Conservation (phyloP, 768 basidiomycete species). For the Gelatoporia subvermispora region DNA sequence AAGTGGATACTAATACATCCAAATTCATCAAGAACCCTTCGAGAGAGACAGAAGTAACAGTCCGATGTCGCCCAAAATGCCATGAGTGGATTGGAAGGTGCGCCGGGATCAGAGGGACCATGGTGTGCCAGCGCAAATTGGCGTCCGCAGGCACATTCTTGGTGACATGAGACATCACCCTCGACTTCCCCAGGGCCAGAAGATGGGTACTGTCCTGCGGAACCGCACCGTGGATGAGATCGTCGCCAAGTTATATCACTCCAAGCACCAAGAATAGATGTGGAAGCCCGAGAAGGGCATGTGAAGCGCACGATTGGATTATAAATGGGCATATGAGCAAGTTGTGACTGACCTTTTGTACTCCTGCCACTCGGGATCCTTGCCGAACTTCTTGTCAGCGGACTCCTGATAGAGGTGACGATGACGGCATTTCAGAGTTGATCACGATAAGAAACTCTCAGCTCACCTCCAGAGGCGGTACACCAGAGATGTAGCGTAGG, state of each 20-base stretch:
- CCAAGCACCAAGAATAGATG: neutral
- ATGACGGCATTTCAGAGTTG: neutral
- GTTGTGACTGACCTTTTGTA: conserved; percentile 47
- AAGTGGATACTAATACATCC: too few species aligned
- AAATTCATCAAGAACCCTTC: too few species aligned
- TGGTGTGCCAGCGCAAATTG: too few species aligned
- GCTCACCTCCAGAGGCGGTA: conserved; percentile 62
- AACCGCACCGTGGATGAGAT: conserved; percentile 1
- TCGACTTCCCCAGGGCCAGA: conserved; percentile 28
- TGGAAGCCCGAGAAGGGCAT: neutral
- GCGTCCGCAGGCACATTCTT: too few species aligned
- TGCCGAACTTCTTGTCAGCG: conserved; percentile 50
- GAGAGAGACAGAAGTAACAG: too few species aligned
- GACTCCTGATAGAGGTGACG: conserved; percentile 21
- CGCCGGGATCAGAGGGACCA: too few species aligned
- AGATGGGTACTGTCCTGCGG: conserved; percentile 29
- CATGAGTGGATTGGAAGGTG: too few species aligned
- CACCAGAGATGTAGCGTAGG: conserved; percentile 57
- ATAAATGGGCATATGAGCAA: neutral
- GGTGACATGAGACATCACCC: neutral
- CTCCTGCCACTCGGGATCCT: conserved; percentile 49
- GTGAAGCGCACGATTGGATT: neutral
- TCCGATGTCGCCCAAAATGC: too few species aligned
- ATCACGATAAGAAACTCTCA: neutral
- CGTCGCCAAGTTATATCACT: neutral